phyloP scores from a whole-genome alignment of 352 stramenopile genomes.

The Pythium plurisporium region DNA sequence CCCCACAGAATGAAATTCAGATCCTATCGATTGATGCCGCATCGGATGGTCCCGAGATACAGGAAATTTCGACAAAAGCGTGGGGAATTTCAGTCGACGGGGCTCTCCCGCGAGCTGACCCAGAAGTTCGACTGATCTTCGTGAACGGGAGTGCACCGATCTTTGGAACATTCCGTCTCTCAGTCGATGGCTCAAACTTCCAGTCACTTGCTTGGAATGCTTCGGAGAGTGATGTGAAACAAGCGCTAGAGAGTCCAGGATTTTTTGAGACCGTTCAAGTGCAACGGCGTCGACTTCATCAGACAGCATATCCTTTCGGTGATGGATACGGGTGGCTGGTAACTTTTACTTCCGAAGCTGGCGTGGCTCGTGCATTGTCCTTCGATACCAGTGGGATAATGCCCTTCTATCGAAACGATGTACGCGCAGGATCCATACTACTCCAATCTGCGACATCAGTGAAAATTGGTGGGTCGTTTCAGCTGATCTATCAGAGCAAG shows the following conservation, averaged over 20 bases:
- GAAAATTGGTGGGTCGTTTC: conserved; percentile 30
- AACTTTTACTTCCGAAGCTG: conserved; percentile 41
- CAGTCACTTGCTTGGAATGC: conserved; percentile 29
- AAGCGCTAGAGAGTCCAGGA: conserved; percentile 21
- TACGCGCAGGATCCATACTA: conserved; percentile 25
- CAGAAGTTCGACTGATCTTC: conserved; percentile 39
- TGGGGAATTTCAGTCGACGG: conserved; percentile 28
- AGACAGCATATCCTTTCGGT: conserved; percentile 26
- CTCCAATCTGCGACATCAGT: conserved; percentile 26
- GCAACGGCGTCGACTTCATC: conserved; percentile 23
- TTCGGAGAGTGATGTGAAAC: conserved; percentile 21
- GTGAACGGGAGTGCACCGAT: conserved; percentile 34
- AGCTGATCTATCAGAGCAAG: conserved; percentile 31
- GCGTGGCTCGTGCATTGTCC: conserved; percentile 13
- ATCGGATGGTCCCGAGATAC: conserved; percentile 32
- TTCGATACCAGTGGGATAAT: conserved; percentile 26
- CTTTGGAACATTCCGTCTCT: conserved; percentile 25
- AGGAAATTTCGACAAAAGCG: conserved; percentile 41
- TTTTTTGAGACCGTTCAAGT: conserved; percentile 29
- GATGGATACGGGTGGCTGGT: conserved; percentile 50
- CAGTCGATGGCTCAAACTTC: conserved; percentile 17
- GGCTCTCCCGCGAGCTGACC: conserved; percentile 9
- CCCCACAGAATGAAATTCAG: conserved; percentile 37
- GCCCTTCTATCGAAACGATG: conserved; percentile 22
- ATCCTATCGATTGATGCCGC: conserved; percentile 26